Evolutionary conservation across 78 protist species (phyloP), one percentile per base, ranked within the genome.

Genomic region (Corallochytrium limacisporum): DNA sequence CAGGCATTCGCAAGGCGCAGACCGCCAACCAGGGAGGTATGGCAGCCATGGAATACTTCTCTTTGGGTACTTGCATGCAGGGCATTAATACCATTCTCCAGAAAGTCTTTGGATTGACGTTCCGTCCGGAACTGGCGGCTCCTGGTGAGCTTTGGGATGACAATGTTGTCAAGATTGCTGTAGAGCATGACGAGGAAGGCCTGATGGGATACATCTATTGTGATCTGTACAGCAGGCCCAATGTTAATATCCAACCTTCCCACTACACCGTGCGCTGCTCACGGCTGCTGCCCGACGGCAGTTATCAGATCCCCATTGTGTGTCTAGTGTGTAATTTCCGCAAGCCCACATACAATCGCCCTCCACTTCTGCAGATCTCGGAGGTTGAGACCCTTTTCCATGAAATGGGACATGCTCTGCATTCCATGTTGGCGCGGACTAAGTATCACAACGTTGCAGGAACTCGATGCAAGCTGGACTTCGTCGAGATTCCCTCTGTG

Each of bases 371-470:
- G n/a, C 2, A 13, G 7, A 54, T 26, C 33, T 1, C 6, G 1
- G 42, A 56, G 47, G 28, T 69, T n/a, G 44, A 29, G 36, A 56
- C 75, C 29, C 56, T 69, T 24, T 55, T 55, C 67, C 75, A 69
- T 28, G 75, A 69, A 51, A 50, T 69, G 26, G 75, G 75, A 12
- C 75, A 69, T 48, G 65, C 75, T 9, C 24, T 69, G 59, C 75
- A 69, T 26, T 33, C 55, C 29, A 51, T 65, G 35, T 40, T 48
- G 12, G 60, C 59, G 29, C 20, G 16, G 26, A 65, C 71, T 7
- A 20, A 24, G 20, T 53, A 24, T 15, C 59, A 53, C 59, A 20
- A 53, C 15, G 59, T 53, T 18, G 59, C 60, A n/a, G 77, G 77
- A 33, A 62, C 68, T 24, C 65, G 77, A 22, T 9, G 29, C 38